Evolutionary conservation across 2,329 filamentous ascomycete species (phyloP).

Genomic region (Neonectria punicea): DNA sequence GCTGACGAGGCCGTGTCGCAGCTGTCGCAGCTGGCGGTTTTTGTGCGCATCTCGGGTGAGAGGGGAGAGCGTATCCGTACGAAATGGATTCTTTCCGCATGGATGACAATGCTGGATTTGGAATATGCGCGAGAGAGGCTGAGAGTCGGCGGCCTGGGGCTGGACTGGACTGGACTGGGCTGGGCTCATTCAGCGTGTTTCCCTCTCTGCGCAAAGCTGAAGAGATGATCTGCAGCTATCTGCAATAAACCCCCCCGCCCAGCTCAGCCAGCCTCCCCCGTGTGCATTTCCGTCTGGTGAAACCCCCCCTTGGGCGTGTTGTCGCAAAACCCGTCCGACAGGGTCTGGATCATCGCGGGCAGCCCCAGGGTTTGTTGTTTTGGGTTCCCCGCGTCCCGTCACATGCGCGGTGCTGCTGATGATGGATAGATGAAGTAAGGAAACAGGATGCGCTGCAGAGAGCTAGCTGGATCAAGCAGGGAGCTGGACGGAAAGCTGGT

Average conservation of each 20-base stretch:
- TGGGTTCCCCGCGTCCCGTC: slow-evolving; percentile 20
- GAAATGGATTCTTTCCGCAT: neutral
- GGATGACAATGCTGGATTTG: neutral
- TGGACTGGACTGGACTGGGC: slow-evolving; percentile 11
- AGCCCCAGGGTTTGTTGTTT: neutral
- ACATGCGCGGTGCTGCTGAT: slow-evolving; percentile 19
- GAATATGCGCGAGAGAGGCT: slow-evolving; percentile 14
- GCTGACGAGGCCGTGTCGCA: slow-evolving; percentile 18
- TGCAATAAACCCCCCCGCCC: neutral
- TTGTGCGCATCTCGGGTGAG: neutral
- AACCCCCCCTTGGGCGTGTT: neutral
- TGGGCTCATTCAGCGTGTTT: neutral
- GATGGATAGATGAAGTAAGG: slow-evolving; percentile 10
- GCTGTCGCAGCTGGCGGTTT: neutral
- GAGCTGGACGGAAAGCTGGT: neutral
- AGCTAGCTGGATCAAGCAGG: neutral
- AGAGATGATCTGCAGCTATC: slow-evolving; percentile 18
- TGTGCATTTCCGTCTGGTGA: neutral
- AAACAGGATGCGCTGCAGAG: neutral
- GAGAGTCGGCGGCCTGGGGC: slow-evolving; percentile 7
- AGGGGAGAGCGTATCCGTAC: neutral
- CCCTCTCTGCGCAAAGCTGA: neutral
- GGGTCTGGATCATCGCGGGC: neutral
- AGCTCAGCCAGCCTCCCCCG: slow-evolving; percentile 1
- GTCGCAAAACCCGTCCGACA: neutral